Conservation (phyloP, 352 stramenopile genomes). For the Phytopythium boreale region DNA sequence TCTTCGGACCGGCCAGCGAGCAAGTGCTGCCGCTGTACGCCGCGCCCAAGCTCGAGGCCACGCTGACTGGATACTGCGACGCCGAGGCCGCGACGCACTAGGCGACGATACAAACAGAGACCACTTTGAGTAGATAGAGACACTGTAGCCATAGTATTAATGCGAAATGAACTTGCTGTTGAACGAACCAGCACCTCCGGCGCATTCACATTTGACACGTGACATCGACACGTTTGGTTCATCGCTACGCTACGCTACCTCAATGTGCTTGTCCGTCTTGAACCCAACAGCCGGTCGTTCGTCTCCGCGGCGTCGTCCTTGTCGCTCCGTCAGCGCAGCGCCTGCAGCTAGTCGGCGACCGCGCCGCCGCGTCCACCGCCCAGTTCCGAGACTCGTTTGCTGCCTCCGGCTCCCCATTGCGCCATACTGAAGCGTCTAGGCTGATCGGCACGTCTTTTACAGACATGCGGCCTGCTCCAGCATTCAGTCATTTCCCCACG, state of each 20-base stretch:
- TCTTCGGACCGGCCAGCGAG: background rate
- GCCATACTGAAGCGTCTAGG: too few relatives aligned
- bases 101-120: background rate
- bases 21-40: background rate
- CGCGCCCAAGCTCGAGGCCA: background rate
- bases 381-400: too few relatives aligned
- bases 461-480: too few relatives aligned
- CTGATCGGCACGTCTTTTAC: too few relatives aligned
- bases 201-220: too few relatives aligned
- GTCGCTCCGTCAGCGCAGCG: conserved; percentile 10
- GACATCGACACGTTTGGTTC: too few relatives aligned
- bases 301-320: too few relatives aligned
- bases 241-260: background rate
- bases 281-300: too few relatives aligned
- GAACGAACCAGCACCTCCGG: background rate
- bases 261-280: background rate
- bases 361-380: conserved; percentile 47
- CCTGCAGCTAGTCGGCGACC: conserved; percentile 18
- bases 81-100: background rate
- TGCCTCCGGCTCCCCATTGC: too few relatives aligned
- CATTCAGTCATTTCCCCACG: too few relatives aligned
- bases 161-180: background rate
- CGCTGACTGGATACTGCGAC: background rate
- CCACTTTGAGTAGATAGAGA: background rate
- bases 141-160: background rate